Conservation (phyloP, 768 basidiomycete genomes). For the Lactarius deliciosus region DNA sequence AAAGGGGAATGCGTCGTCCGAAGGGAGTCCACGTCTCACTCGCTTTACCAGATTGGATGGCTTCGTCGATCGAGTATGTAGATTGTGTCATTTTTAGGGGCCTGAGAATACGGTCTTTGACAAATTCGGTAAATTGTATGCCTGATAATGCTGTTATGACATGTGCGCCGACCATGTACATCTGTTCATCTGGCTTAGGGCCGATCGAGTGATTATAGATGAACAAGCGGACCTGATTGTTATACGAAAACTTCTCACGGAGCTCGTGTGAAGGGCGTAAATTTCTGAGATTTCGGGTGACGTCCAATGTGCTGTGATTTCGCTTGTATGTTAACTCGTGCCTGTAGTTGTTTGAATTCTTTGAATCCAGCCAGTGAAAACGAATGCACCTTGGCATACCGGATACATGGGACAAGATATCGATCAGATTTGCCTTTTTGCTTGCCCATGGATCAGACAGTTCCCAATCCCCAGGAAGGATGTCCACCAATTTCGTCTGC, state of each 20-base stretch:
- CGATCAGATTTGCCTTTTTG: slow-evolving; percentile 39
- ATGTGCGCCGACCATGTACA: too few relatives aligned
- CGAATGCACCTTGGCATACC: slow-evolving; percentile 40
- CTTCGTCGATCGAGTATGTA: slow-evolving; percentile 41
- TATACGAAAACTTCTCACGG: too few relatives aligned
- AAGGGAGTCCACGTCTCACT: slow-evolving; percentile 31
- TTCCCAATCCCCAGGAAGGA: slow-evolving; percentile 35
- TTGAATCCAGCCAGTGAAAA: not conserved
- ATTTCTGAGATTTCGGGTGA: slow-evolving; percentile 25
- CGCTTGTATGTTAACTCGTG: too few relatives aligned
- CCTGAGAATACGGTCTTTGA: slow-evolving; percentile 42
- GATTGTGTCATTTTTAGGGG: slow-evolving; percentile 45
- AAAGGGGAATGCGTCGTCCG: too few relatives aligned
- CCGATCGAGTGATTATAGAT: too few relatives aligned
- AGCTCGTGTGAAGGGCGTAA: too few relatives aligned
- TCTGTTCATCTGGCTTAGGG: slow-evolving; percentile 9
- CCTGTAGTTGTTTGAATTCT: too few relatives aligned
- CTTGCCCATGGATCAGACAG: slow-evolving; percentile 44
- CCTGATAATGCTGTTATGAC: slow-evolving; percentile 14
- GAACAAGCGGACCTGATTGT: too few relatives aligned
- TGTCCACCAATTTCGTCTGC: too few relatives aligned
- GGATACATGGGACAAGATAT: slow-evolving; percentile 43
- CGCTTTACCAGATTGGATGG: slow-evolving; percentile 36
- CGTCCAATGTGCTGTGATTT: not conserved
- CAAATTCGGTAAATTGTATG: slow-evolving; percentile 40